phyloP scores from a whole-genome alignment of 306 rosid genomes.

The Calophaca sinica region DNA sequence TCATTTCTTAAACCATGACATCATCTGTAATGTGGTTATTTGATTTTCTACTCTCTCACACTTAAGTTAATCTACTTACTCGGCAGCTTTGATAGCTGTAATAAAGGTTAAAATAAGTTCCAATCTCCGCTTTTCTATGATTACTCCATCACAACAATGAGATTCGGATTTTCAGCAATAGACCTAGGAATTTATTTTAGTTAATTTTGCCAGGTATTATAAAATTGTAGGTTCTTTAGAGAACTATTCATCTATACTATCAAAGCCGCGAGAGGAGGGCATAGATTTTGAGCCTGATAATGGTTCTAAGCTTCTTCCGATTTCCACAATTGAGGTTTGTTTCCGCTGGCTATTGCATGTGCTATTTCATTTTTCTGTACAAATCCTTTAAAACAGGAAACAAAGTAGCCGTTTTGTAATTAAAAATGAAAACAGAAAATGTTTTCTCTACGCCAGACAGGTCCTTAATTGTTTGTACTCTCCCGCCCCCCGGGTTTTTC shows the following conservation, averaged over 20 bases:
- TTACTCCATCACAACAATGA: constrained; percentile 30
- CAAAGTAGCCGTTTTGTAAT: background rate
- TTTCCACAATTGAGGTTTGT: constrained; percentile 73
- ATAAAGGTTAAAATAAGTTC: constrained; percentile 25
- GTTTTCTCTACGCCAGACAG: no score
- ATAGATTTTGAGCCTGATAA: constrained; percentile 83
- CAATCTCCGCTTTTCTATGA: constrained; percentile 20
- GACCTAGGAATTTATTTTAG: constrained; percentile 44
- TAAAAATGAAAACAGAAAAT: no score
- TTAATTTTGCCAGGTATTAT: constrained; percentile 65
- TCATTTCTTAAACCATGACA: constrained; percentile 5
- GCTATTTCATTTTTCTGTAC: constrained; percentile 13
- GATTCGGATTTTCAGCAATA: constrained; percentile 21
- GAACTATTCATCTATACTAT: constrained; percentile 71
- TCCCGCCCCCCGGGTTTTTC: no score
- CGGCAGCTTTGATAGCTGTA: constrained; percentile 28
- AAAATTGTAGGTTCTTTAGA: constrained; percentile 85
- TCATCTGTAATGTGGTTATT: constrained; percentile 22
- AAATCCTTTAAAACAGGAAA: background rate
- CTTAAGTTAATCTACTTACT: constrained; percentile 18
- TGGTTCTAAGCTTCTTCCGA: constrained; percentile 93
- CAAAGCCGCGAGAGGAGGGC: constrained; percentile 78
- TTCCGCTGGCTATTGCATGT: constrained; percentile 8
- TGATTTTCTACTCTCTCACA: constrained; percentile 34
- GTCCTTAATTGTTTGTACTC: no score